phyloP scores from a whole-genome alignment of 2,329 filamentous ascomycete species.

The Ilyonectria mors-panacis region DNA sequence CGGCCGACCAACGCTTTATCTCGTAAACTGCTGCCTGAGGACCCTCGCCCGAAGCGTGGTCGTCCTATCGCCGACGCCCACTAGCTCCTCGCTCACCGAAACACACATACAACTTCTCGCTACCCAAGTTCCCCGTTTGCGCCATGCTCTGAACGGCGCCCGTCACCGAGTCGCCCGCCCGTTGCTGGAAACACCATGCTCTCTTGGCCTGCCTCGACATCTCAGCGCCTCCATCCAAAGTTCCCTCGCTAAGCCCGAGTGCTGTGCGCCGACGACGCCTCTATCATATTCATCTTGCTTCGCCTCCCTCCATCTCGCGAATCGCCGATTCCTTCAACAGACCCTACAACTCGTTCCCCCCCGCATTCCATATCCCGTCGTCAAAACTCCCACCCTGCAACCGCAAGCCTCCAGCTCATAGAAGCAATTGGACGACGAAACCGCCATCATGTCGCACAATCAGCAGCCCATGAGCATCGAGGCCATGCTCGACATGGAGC shows the following conservation, averaged over 20 bases:
- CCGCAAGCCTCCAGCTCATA: constrained; percentile 9
- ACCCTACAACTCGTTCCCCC: constrained; percentile 23
- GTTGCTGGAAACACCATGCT: constrained; percentile 36
- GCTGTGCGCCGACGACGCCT: constrained; percentile 26
- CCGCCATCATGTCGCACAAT: constrained; percentile 52
- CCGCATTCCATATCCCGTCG: constrained; percentile 24
- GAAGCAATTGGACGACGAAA: constrained; percentile 17
- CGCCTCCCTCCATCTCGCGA: constrained; percentile 9
- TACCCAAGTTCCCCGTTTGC: constrained; percentile 21
- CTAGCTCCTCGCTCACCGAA: neutral
- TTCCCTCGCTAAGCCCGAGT: constrained; percentile 30
- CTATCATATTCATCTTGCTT: neutral
- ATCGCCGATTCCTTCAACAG: constrained; percentile 13
- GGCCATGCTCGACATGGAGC: constrained; percentile 83
- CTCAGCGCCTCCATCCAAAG: constrained; percentile 21
- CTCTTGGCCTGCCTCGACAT: constrained; percentile 29
- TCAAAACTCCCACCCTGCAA: constrained; percentile 1
- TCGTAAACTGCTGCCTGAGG: neutral
- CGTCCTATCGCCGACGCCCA: neutral
- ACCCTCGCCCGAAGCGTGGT: neutral
- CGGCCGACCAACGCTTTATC: neutral
- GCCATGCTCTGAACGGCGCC: constrained; percentile 28
- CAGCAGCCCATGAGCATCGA: constrained; percentile 79
- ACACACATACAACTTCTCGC: neutral
- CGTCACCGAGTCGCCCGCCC: constrained; percentile 22